Evolutionary conservation across 1,284 basidiomycete genomes (phyloP).

Genomic region (Quambalaria eucalypti): DNA sequence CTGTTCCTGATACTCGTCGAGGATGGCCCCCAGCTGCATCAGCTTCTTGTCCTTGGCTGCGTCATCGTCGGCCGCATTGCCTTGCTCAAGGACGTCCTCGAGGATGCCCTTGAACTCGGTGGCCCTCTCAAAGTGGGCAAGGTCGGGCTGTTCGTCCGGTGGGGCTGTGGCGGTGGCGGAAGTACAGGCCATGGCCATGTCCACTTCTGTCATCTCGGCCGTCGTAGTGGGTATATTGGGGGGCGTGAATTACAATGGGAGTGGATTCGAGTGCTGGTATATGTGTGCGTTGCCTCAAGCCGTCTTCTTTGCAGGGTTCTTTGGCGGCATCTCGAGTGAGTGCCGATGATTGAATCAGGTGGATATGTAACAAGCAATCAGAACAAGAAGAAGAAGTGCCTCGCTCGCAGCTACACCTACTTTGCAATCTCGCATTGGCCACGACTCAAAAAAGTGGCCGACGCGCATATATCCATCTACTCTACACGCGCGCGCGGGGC

Average conservation of each 20-base stretch:
- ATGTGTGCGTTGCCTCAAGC: no score
- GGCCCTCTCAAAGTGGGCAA: neutral
- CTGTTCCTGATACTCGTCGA: conserved; percentile 77
- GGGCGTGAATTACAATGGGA: neutral
- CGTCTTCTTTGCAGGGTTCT: no score
- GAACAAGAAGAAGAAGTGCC: neutral
- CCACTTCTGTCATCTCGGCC: neutral
- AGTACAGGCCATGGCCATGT: no score
- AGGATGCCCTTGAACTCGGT: neutral
- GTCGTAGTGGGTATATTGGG: neutral
- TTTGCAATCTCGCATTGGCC: no score
- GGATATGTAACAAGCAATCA: neutral
- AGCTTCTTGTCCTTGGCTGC: neutral
- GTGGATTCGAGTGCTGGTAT: neutral
- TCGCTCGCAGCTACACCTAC: no score
- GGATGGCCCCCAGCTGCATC: conserved; percentile 50
- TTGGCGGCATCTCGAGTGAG: no score
- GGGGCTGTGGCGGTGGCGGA: neutral
- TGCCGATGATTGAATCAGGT: no score
- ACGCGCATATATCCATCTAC: no score
- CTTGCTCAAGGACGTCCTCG: no score
- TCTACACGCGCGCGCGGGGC: no score
- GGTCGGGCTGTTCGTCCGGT: neutral
- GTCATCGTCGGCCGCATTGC: neutral
- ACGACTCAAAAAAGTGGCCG: no score